These are phyloP conservation scores for Lunasporangiospora selenospora DNA, from an alignment of 192 early-diverging fungal genomes.

Conservation along the genomic window DNA sequence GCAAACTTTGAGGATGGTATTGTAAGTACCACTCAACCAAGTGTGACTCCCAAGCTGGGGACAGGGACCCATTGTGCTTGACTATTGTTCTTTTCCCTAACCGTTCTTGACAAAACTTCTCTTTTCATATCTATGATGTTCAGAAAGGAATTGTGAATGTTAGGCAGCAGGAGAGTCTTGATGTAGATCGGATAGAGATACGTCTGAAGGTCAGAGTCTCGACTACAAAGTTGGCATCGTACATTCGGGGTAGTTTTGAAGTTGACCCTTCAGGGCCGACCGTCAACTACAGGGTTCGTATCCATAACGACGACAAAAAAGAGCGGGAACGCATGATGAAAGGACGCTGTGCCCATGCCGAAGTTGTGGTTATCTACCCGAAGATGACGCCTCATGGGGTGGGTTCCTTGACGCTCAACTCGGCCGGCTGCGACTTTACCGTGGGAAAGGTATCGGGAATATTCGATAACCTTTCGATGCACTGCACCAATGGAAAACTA, in stretches of 20 bases:
- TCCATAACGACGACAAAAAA: neutral
- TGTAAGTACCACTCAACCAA: no score
- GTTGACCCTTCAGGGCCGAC: no score
- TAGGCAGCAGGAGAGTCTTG: neutral
- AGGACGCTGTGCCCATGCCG: constrained; percentile 1
- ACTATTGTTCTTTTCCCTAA: no score
- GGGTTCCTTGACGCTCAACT: neutral
- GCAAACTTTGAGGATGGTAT: no score
- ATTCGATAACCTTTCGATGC: neutral
- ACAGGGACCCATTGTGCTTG: no score
- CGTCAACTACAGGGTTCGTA: no score
- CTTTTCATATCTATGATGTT: neutral
- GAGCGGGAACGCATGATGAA: constrained; percentile 1
- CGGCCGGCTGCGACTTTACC: neutral
- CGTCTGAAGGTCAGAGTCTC: neutral
- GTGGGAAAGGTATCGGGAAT: neutral
- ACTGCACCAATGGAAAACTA: neutral
- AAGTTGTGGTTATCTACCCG: constrained; percentile 23
- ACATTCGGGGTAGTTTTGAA: no score
- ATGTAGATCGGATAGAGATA: neutral
- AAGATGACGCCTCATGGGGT: neutral
- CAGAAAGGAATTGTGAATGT: constrained; percentile 15
- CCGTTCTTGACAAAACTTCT: neutral
- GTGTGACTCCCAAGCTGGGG: no score
- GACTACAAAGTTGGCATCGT: neutral